Percentiles rank a stretch among this genome's conserved stretches.
Evolutionary conservation across 805 yeast species (phyloP).

Genomic region (Yamadazyma laniorum): DNA sequence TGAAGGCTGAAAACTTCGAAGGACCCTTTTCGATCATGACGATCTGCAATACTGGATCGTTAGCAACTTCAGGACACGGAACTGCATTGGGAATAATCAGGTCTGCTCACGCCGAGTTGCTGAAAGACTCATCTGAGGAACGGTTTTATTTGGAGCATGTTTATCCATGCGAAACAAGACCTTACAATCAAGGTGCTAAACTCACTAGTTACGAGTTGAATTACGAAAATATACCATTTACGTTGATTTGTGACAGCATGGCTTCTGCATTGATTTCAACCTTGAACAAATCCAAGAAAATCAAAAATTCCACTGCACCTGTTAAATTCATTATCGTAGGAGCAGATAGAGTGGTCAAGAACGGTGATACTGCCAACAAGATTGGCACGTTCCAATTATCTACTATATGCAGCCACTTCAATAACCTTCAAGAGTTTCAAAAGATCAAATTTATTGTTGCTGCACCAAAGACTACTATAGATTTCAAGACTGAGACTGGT

Average conservation of each 20-base stretch:
- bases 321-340: conserved; percentile 88
- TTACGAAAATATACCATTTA: conserved; percentile 82
- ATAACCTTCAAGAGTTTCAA: conserved; percentile 4
- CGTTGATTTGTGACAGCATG: conserved; percentile 89
- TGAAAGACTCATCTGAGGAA: conserved; percentile 24
- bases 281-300: conserved; percentile 25
- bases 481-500: conserved; percentile 62
- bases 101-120: conserved; percentile 52
- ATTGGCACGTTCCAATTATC: conserved; percentile 94
- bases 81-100: conserved; percentile 93
- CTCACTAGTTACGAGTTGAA: conserved; percentile 88
- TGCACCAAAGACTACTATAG: conserved; percentile 92
- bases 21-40: conserved; percentile 83
- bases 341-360: conserved; percentile 88
- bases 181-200: conserved; percentile 95
- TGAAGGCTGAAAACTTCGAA: conserved; percentile 46
- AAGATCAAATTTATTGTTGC: conserved; percentile 82
- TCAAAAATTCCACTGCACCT: conserved; percentile 47
- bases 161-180: conserved; percentile 91
- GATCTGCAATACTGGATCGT: conserved; percentile 93
- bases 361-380: conserved; percentile 96
- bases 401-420: conserved; percentile 56
- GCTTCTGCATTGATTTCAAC: conserved; percentile 69
- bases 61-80: conserved; percentile 97
- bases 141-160: conserved; percentile 61